Conservation (phyloP, 2,329 filamentous ascomycete genomes). For the Alternaria sp. region DNA sequence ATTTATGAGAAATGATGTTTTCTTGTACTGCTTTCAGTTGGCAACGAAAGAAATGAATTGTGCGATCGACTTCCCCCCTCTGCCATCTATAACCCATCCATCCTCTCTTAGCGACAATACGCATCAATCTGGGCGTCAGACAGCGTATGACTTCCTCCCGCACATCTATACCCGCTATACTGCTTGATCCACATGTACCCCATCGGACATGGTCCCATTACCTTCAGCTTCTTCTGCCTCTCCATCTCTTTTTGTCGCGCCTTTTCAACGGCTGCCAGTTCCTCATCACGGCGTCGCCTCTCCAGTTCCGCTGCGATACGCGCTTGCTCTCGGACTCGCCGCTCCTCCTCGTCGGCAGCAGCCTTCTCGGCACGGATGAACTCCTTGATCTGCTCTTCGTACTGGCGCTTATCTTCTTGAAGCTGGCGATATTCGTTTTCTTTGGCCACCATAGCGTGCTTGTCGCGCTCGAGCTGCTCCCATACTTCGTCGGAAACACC, state of each 20-base stretch:
- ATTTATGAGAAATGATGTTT: neutral
- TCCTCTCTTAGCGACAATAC: neutral
- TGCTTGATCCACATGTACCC: conserved; percentile 70
- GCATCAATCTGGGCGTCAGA: conserved; percentile 5
- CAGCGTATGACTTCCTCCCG: conserved; percentile 54
- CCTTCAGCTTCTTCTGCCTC: conserved; percentile 56
- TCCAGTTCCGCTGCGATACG: conserved; percentile 28
- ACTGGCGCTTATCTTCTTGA: conserved; percentile 26
- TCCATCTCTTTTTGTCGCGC: conserved; percentile 49
- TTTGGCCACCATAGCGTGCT: conserved; percentile 38
- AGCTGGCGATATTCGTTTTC: conserved; percentile 48
- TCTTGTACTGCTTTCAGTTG: accelerated
- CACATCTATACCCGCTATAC: conserved; percentile 65
- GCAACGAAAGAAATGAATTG: neutral
- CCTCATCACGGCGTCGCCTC: conserved; percentile 31
- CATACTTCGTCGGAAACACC: conserved; percentile 67
- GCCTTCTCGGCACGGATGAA: conserved; percentile 25
- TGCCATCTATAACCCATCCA: neutral
- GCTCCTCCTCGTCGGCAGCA: conserved; percentile 13
- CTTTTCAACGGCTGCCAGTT: conserved; percentile 50
- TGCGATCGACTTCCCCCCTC: neutral
- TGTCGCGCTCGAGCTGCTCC: conserved; percentile 64
- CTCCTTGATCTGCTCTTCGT: conserved; percentile 20
- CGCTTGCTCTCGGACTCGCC: conserved; percentile 22
- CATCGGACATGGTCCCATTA: conserved; percentile 61